phyloP scores from a whole-genome alignment of 352 stramenopile species.

The Salisapilia sapeloensis region DNA sequence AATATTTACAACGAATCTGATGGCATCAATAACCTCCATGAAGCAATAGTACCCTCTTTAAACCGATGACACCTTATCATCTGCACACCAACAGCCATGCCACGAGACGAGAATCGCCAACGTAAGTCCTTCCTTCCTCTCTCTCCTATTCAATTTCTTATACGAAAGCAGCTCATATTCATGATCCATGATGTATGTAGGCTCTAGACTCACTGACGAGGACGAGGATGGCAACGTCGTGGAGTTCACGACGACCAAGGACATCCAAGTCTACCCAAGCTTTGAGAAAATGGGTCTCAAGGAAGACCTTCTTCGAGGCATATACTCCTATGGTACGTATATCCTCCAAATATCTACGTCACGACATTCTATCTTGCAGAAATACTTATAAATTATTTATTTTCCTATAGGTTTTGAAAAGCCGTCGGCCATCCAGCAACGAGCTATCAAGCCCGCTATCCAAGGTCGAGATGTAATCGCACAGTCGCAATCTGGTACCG shows the following conservation, averaged over 20 bases:
- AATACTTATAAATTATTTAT: not conserved
- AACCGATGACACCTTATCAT: too few relatives aligned
- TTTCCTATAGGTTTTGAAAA: constrained; percentile 86
- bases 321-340: constrained; percentile 62
- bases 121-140: constrained; percentile 3
- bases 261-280: constrained; percentile 70
- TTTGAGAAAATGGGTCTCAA: constrained; percentile 88
- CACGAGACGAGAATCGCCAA: constrained; percentile 6
- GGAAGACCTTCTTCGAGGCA: constrained; percentile 82
- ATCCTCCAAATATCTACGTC: constrained; percentile 1
- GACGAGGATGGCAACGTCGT: constrained; percentile 45
- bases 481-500: constrained; percentile 89
- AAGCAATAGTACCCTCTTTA: too few relatives aligned
- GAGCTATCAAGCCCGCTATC: constrained; percentile 93
- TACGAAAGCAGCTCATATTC: constrained; percentile 1
- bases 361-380: not conserved
- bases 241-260: constrained; percentile 85
- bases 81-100: constrained; percentile 2
- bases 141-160: not conserved
- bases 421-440: constrained; percentile 96
- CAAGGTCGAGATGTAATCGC: constrained; percentile 93
- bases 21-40: too few relatives aligned
- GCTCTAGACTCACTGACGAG: constrained; percentile 44
- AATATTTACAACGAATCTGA: too few relatives aligned
- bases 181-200: constrained; percentile 6